These are phyloP conservation scores for Agrostemma githago DNA, from an alignment of 148 eudicot species.

Conservation along the genomic window DNA sequence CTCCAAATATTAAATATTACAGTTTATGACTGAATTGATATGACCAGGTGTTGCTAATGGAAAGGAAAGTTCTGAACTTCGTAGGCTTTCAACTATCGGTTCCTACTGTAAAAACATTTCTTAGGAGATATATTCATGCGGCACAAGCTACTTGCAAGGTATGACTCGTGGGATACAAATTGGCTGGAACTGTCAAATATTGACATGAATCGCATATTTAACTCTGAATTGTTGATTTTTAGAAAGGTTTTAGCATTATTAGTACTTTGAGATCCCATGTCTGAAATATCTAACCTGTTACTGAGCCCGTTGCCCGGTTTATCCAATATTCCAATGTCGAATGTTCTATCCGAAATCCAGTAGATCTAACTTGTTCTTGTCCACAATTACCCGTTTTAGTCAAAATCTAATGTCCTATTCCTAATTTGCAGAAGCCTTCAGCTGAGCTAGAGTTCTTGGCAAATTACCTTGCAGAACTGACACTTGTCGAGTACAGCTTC, in stretches of 20 bases:
- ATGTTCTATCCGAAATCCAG: not conserved
- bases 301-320: too few relatives aligned
- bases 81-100: constrained; percentile 66
- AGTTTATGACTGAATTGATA: constrained; percentile 16
- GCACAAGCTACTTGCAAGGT: constrained; percentile 65
- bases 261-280: not conserved
- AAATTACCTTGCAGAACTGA: constrained; percentile 80
- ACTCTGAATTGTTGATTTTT: too few relatives aligned
- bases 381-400: not conserved
- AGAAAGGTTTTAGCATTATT: not conserved
- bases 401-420: not conserved
- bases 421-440: constrained; percentile 22
- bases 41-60: constrained; percentile 78
- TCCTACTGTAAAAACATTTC: constrained; percentile 79
- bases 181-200: not conserved
- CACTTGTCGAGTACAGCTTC: constrained; percentile 72
- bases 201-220: not conserved
- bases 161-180: not conserved
- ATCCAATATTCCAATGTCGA: too few relatives aligned
- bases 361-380: not conserved
- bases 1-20: not conserved
- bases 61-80: constrained; percentile 57
- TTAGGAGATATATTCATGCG: constrained; percentile 82
- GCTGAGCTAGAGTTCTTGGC: constrained; percentile 75
- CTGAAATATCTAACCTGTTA: not conserved